A percentile compares a stretch with the other conserved stretches of the same genome.
Conservation (phyloP, 768 basidiomycete genomes). For the Pleurotus eryngii region DNA sequence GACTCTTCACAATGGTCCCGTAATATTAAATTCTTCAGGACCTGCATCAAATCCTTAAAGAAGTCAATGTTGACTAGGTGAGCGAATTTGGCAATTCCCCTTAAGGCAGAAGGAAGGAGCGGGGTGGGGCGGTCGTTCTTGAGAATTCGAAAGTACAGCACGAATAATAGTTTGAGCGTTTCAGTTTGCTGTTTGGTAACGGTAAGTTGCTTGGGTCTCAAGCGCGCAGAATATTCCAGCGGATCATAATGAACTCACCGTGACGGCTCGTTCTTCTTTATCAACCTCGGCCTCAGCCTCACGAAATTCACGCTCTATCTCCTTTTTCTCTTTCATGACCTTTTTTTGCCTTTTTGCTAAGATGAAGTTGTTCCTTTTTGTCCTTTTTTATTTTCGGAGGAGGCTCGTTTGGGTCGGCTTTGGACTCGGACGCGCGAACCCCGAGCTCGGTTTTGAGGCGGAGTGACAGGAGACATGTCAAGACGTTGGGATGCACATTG, state of each 20-base stretch:
- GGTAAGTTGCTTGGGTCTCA: constrained; percentile 1
- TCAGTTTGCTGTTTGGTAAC: constrained; percentile 78
- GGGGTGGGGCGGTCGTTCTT: constrained; percentile 79
- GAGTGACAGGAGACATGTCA: constrained; percentile 80
- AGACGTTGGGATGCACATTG: constrained; percentile 84
- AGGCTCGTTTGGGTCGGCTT: constrained; percentile 49
- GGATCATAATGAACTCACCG: constrained; percentile 47
- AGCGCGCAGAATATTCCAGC: constrained; percentile 10
- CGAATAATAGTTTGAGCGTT: constrained; percentile 95
- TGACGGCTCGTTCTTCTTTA: constrained; percentile 80
- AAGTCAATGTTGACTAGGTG: constrained; percentile 98
- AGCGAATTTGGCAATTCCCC: constrained; percentile 90
- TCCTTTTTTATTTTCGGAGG: constrained; percentile 48
- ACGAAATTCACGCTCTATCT: constrained; percentile 86
- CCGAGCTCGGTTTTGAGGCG: constrained; percentile 85
- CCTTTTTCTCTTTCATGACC: constrained; percentile 81
- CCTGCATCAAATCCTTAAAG: constrained; percentile 91
- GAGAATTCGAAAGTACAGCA: constrained; percentile 93
- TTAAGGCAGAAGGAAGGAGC: constrained; percentile 81
- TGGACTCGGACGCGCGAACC: constrained; percentile 72
- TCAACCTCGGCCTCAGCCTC: constrained; percentile 95
- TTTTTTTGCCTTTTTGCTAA: constrained; percentile 92
- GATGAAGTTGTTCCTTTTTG: constrained; percentile 64
- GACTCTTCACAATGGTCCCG: constrained; percentile 37
- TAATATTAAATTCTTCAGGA: constrained; percentile 73